Conservation (phyloP, 202 grass and related monocot genomes). For the Bolboschoenoplectus hybrid region DNA sequence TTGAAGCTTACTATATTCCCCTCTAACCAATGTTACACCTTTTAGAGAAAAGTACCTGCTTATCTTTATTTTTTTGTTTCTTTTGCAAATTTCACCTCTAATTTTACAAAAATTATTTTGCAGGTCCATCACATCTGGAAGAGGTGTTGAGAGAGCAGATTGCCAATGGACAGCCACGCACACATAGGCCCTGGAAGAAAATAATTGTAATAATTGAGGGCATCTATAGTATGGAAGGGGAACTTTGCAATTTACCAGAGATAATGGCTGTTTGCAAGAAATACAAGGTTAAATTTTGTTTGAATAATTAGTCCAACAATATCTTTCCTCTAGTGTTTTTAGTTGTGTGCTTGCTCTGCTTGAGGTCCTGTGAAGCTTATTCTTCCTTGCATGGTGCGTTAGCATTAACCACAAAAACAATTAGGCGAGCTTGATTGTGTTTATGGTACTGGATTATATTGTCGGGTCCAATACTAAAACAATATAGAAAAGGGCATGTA, state of each 20-base stretch:
- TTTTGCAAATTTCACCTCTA: constrained; percentile 26
- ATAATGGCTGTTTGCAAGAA: constrained; percentile 94
- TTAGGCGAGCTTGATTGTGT: not conserved
- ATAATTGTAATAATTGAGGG: constrained; percentile 96
- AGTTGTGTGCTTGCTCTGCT: constrained; percentile 19
- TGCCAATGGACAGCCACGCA: constrained; percentile 70
- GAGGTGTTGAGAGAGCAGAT: constrained; percentile 91
- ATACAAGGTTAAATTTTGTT: constrained; percentile 67
- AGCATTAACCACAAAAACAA: not conserved
- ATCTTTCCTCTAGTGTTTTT: not conserved
- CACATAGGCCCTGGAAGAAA: constrained; percentile 96
- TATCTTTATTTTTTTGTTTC: constrained; percentile 4
- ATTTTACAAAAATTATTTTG: constrained; percentile 5
- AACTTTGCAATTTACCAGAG: constrained; percentile 87
- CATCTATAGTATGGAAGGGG: constrained; percentile 99
- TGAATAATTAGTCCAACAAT: not conserved
- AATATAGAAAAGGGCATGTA: not conserved
- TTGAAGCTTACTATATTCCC: not conserved
- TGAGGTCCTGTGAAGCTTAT: not conserved
- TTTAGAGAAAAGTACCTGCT: not conserved
- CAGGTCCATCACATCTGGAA: constrained; percentile 88
- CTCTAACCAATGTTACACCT: not conserved
- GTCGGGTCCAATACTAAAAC: not conserved
- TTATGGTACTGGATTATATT: not conserved
- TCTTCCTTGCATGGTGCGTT: constrained; percentile 13